These are phyloP conservation scores for Leavenworthia alabamica DNA, from an alignment of 345 rosid species.

Conservation along the genomic window DNA sequence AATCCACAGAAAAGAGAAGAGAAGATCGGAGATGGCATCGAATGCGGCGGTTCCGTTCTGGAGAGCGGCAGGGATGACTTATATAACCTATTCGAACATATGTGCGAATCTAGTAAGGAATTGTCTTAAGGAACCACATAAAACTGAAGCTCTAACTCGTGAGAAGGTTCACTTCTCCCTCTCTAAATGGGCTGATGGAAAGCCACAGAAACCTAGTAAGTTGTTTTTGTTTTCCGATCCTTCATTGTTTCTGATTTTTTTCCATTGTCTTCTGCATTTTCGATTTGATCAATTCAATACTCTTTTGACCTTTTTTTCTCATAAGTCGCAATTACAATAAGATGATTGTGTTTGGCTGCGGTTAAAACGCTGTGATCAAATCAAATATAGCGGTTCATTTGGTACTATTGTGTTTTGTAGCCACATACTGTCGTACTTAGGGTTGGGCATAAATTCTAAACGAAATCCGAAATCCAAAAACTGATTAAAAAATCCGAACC, in stretches of 20 bases:
- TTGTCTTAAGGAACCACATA: constrained; percentile 72
- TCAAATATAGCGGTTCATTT: too few species aligned
- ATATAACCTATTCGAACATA: constrained; percentile 67
- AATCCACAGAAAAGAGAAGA: background rate
- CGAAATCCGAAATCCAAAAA: too few species aligned
- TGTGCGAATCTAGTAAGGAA: constrained; percentile 74
- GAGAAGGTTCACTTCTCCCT: constrained; percentile 81
- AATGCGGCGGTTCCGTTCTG: constrained; percentile 84
- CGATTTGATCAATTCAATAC: background rate
- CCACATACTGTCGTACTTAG: too few species aligned
- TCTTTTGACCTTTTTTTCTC: too few species aligned
- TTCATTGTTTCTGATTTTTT: background rate
- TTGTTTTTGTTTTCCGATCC: background rate
- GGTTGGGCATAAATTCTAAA: too few species aligned
- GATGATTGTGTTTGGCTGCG: too few species aligned
- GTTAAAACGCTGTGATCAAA: too few species aligned
- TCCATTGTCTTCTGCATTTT: too few species aligned
- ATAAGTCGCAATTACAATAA: too few species aligned
- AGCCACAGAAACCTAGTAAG: constrained; percentile 63
- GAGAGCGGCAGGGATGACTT: constrained; percentile 93
- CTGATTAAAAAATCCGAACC: too few species aligned
- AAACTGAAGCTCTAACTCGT: constrained; percentile 49
- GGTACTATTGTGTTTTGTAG: too few species aligned
- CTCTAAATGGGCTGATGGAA: constrained; percentile 64
- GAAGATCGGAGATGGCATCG: constrained; percentile 45